Percentiles rank a stretch among this genome's conserved stretches.
phyloP scores from a whole-genome alignment of 2,329 filamentous ascomycete species.

The Rugonectria rugulosa region DNA sequence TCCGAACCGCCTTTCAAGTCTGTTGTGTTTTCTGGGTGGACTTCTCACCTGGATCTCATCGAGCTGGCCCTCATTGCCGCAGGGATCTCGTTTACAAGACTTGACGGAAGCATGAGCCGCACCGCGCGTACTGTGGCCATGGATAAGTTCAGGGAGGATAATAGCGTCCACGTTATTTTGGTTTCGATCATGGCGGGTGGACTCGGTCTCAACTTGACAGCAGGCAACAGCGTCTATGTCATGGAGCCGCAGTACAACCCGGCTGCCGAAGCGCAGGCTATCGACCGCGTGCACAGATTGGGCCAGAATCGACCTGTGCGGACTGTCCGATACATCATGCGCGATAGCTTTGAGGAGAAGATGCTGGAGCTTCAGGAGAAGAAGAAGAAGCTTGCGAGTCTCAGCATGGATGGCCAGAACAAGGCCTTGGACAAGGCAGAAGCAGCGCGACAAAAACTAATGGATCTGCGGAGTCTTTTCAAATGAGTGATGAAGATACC shows the following conservation, averaged over 20 bases:
- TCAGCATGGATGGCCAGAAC: conserved; percentile 78
- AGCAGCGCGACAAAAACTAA: conserved; percentile 67
- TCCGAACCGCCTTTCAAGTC: conserved; percentile 83
- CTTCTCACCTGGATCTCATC: conserved; percentile 91
- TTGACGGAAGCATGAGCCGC: conserved; percentile 90
- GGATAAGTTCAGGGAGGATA: conserved; percentile 77
- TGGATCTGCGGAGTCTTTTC: conserved; percentile 67
- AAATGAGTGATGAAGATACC: conserved; percentile 47
- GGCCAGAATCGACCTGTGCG: conserved; percentile 89
- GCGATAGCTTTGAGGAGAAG: conserved; percentile 89
- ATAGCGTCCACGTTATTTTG: conserved; percentile 78
- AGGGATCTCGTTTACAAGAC: conserved; percentile 75
- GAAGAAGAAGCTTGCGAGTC: conserved; percentile 88
- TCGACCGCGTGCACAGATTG: conserved; percentile 90
- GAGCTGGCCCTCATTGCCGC: conserved; percentile 77
- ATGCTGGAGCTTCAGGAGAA: conserved; percentile 89
- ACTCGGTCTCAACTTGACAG: conserved; percentile 87
- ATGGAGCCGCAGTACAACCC: conserved; percentile 99
- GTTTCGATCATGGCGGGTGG: conserved; percentile 94
- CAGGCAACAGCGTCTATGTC: conserved; percentile 87
- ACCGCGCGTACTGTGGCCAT: conserved; percentile 77
- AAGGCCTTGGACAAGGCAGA: conserved; percentile 59
- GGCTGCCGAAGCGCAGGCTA: conserved; percentile 89
- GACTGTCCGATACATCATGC: conserved; percentile 92
- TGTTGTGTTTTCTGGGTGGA: conserved; percentile 97